Conservation (phyloP, 1,139 yeast genomes). For the Candida tunisiensis region DNA sequence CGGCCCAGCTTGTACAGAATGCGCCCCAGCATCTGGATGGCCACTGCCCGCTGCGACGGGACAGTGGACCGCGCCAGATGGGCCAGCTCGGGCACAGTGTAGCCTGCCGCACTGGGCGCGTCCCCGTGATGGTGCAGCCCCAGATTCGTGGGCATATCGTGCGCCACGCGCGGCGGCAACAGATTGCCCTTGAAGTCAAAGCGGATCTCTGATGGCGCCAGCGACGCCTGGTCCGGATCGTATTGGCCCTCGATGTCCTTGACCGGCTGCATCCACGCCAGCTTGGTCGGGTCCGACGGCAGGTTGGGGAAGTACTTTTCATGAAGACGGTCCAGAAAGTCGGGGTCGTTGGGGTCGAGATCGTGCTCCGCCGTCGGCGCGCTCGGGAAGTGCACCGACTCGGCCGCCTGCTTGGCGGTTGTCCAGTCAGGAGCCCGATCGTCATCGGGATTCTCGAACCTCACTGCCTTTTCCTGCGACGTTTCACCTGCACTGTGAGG, state of each 20-base stretch:
- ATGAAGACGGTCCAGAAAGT: conserved; percentile 63
- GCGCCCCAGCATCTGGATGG: conserved; percentile 78
- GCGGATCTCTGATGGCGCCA: conserved; percentile 37
- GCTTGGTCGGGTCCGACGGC: conserved; percentile 63
- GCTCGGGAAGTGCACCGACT: not conserved
- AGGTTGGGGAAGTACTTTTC: conserved; percentile 79
- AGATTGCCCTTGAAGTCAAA: conserved; percentile 80
- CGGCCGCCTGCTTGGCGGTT: conserved; percentile 4
- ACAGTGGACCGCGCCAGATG: conserved; percentile 66
- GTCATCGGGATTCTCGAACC: too few species aligned
- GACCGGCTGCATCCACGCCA: conserved; percentile 80
- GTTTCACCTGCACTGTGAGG: too few species aligned
- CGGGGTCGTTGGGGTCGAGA: conserved; percentile 43
- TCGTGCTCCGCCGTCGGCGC: not conserved
- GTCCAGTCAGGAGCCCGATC: too few species aligned
- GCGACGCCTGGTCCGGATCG: conserved; percentile 12
- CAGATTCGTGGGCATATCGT: conserved; percentile 31
- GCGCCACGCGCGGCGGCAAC: conserved; percentile 33
- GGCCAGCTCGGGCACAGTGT: conserved; percentile 68
- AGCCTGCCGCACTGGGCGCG: conserved; percentile 82
- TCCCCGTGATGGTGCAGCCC: conserved; percentile 92
- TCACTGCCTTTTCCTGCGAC: too few species aligned
- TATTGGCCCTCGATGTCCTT: conserved; percentile 19
- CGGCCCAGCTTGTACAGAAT: conserved; percentile 66
- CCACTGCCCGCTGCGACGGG: conserved; percentile 74